A percentile compares a stretch with the other conserved stretches of the same genome.
Conservation (phyloP, 169 alveolate species). For the Eimeria sp. region DNA sequence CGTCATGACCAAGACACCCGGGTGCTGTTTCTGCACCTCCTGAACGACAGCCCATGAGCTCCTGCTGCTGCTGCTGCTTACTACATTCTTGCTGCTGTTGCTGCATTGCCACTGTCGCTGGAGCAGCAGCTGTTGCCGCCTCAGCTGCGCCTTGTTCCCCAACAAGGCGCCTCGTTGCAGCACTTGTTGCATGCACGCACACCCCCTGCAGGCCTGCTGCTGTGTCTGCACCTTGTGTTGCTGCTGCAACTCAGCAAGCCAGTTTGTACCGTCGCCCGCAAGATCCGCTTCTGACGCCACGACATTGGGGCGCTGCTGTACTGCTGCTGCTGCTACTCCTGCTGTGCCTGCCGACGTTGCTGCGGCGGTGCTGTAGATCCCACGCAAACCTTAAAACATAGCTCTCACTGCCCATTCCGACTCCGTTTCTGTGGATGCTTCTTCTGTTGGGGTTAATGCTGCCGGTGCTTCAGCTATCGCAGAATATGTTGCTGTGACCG, state of each 20-base stretch:
- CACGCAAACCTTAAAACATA: not conserved
- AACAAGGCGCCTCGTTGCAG: constrained; percentile 54
- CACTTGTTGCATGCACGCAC: constrained; percentile 29
- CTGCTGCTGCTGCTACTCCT: constrained; percentile 49
- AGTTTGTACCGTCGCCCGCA: constrained; percentile 23
- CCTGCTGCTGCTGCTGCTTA: constrained; percentile 67
- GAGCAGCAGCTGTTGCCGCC: constrained; percentile 62
- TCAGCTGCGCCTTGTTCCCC: constrained; percentile 56
- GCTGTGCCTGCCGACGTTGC: constrained; percentile 22
- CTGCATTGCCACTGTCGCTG: constrained; percentile 61
- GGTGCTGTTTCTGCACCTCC: not conserved
- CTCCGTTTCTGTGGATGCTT: not conserved
- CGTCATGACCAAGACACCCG: not conserved
- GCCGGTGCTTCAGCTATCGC: not conserved
- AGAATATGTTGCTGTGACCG: not conserved
- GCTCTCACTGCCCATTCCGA: not conserved
- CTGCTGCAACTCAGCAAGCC: constrained; percentile 47
- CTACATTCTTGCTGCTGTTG: constrained; percentile 35
- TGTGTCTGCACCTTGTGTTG: not conserved
- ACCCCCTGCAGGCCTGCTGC: no score
- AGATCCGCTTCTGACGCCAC: constrained; percentile 44
- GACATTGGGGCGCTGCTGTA: constrained; percentile 40
- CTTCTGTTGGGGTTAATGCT: constrained; percentile 14
- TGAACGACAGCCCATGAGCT: not conserved
- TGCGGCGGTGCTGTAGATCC: not conserved